Conservation (phyloP, 805 yeast species). For the Candida corydali region DNA sequence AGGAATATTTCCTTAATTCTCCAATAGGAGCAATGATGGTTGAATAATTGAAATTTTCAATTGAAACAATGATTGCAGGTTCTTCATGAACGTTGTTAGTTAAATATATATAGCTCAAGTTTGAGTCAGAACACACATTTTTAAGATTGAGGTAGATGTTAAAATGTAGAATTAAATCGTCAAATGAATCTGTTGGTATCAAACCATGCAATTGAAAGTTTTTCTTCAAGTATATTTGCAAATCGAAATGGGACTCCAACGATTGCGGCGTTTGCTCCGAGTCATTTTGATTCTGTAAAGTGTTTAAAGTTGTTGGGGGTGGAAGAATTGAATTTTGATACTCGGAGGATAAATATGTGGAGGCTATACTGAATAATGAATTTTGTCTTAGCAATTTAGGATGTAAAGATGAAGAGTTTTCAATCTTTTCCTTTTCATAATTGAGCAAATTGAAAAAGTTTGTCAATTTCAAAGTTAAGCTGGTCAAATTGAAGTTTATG, state of each 20-base stretch:
- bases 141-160: conserved; percentile 31
- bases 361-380: conserved; percentile 10
- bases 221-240: conserved; percentile 28
- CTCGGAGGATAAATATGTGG: conserved; percentile 7
- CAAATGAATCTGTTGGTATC: conserved; percentile 30
- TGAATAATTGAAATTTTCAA: conserved; percentile 22
- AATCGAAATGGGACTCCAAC: conserved; percentile 25
- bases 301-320: neutral
- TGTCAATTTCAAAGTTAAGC: conserved; percentile 58
- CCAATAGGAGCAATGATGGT: conserved; percentile 34
- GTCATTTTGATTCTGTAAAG: neutral
- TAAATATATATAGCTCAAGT: conserved; percentile 22
- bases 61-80: conserved; percentile 30
- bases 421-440: conserved; percentile 10
- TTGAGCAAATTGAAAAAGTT: conserved; percentile 16
- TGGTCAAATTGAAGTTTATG: conserved; percentile 54
- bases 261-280: conserved; percentile 11
- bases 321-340: conserved; percentile 10
- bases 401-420: neutral
- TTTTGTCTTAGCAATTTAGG: conserved; percentile 4
- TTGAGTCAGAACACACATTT: conserved; percentile 10
- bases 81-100: conserved; percentile 13
- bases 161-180: conserved; percentile 31
- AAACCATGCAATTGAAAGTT: conserved; percentile 31
- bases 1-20: conserved; percentile 37